Conservation (phyloP, 129 eudicot species). For the Centaurea solstitialis region DNA sequence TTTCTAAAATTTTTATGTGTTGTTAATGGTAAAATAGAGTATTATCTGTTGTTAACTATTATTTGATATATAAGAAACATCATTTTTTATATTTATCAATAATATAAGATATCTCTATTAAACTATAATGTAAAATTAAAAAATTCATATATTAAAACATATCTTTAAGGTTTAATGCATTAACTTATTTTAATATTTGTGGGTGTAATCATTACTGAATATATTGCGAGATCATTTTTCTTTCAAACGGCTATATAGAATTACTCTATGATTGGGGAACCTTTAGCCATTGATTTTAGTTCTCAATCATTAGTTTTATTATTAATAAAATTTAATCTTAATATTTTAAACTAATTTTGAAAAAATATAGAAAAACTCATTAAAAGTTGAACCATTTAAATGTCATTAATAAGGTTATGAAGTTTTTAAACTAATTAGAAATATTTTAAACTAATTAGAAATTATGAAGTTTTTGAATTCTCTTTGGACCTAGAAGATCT, state of each 20-base stretch:
- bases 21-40: no score
- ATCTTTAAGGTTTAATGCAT: constrained; percentile 15
- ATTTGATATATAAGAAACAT: no score
- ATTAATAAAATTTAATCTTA: background rate
- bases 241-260: constrained; percentile 36
- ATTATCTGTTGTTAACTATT: no score
- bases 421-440: no score
- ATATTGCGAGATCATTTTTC: constrained; percentile 27
- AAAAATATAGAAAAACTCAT: background rate
- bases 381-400: no score
- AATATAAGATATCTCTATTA: background rate
- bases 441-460: no score
- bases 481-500: no score
- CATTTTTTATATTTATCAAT: background rate
- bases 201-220: constrained; percentile 37
- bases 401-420: no score
- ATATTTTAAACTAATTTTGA: background rate
- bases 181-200: background rate
- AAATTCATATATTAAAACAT: background rate
- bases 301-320: constrained; percentile 37
- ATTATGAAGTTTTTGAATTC: no score
- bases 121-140: background rate
- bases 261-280: constrained; percentile 38
- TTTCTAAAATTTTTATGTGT: no score
- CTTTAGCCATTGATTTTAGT: constrained; percentile 41